Evolutionary conservation across 306 rosid genomes (phyloP), one percentile per base, ranked within the genome.

Genomic region (Rosa persica): DNA sequence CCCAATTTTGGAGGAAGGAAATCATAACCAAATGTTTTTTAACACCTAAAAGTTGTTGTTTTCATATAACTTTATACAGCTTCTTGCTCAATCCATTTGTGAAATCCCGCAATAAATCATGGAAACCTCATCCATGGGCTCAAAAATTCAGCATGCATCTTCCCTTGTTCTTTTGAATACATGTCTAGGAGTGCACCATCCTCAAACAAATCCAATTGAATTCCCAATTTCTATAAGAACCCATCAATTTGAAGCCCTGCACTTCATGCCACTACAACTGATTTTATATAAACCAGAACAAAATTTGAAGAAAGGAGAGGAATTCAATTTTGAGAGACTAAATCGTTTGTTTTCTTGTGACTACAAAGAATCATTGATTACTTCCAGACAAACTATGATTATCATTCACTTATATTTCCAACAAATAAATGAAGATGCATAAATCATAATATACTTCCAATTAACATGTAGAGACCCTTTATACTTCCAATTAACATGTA

Each of bases 391-490:
- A 43, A 69, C 57, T 44, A 44, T 7, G 17, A 25, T 46, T 23
- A 5, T 70, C 74, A 25, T 46, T 43, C 38, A 10, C 54, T 42
- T 69, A 43, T 40, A 11, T n/a, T 8, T 67, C 72, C 5, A 23
- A 44, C 39, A 70, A 46, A 25, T 8, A 70, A 51, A 8, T 70
- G 49, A 27, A 12, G 38, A 69, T 23, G 74, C 39, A 46, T 70
- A 11, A 69, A 43, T 69, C 58, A 71, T 30, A 55, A 62, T 64
- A 13, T 22, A 67, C 25, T 20, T 76, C 49, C 25, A 27, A 71
- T n/a, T 34, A 3, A 10, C 47, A 62, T 19, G 43, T 74, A 52
- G 78, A 81, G 67, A 77, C 61, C 44, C 36, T 75, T 79, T 69
- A 61, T 79, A 67, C 25, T 20, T 76, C 49, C 25, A 27, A 71